Evolutionary conservation across 768 basidiomycete species (phyloP), one percentile per base, ranked within the genome.

Genomic region (Amanita pseudoporphyria): DNA sequence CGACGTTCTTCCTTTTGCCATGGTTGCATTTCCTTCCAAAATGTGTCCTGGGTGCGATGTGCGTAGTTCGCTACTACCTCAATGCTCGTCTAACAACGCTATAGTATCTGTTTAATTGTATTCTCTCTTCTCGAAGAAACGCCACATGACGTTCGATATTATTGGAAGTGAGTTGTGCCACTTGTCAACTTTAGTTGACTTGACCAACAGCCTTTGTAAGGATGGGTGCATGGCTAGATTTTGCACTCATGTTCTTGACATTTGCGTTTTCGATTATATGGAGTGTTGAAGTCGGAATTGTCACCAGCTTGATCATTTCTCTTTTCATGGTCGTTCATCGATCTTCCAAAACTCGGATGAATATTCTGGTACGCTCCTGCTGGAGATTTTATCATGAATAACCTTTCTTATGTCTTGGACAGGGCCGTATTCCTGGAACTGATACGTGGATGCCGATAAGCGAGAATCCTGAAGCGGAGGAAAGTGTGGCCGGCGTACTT

Each of bases 191-290:
- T 44, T 21, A 18, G 13, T 12, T 9, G 16, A 40, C 49, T 13
- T 41, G 18, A 36, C 39, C 22, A 30, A 24, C 41, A 32, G 18
- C 31, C 32, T 47, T 16, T 14, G 26, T 10, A 53, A 87, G 87
- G 58, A 91, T 96, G 78, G 61, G 78, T n/a, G 88, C 95, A n/a
- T 94, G 90, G 88, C 79, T 81, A 32, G 95, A 98, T 62, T 71
- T 95, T 42, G 68, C 77, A 5, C 77, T 98, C 59, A 92, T 97
- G 86, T 67, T 71, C 18, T 74, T 93, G 45, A 97, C 96, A 0
- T 96, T 98, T 65, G 58, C 83, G 54, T 77, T 89, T 47, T 92
- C 91, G 2, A 81, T 96, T 49, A 64, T 96, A 19, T 93, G 90
- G 81, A 82, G 85, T 55, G 82, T 98, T 49, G 93, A 98, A 71